Evolutionary conservation across 345 rosid genomes (phyloP).

Genomic region (Hibiscus syriacus): DNA sequence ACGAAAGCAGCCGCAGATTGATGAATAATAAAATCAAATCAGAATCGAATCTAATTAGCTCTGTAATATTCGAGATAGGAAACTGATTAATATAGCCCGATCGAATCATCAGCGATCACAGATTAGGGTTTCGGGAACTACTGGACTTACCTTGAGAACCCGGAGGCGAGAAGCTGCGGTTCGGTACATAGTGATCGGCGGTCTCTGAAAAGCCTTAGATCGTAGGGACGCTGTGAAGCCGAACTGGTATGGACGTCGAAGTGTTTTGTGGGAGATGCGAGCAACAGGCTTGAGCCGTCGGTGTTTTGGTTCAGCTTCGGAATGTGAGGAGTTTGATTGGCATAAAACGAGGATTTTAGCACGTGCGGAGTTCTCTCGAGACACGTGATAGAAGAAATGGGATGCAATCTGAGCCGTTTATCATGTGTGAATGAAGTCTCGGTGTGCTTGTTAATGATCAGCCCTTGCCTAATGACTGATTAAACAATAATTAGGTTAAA

Average conservation of each 20-base stretch:
- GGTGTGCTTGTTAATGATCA: too few relatives aligned
- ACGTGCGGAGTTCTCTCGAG: neutral
- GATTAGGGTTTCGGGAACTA: constrained; percentile 4
- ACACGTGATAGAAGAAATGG: neutral
- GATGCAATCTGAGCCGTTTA: too few relatives aligned
- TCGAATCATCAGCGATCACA: neutral
- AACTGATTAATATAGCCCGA: neutral
- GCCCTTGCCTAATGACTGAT: too few relatives aligned
- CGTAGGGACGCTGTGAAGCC: neutral
- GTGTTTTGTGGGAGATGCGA: neutral
- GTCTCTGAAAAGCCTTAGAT: constrained; percentile 15
- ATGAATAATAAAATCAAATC: neutral
- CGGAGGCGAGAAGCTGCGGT: constrained; percentile 35
- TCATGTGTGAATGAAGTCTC: too few relatives aligned
- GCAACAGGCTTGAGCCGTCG: neutral
- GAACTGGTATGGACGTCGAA: neutral
- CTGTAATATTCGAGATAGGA: neutral
- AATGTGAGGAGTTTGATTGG: neutral
- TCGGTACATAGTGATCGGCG: constrained; percentile 38
- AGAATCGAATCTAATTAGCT: constrained; percentile 1
- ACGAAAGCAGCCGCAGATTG: neutral
- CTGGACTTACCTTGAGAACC: constrained; percentile 38
- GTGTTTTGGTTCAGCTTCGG: neutral
- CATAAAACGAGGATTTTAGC: neutral
- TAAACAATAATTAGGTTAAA: too few relatives aligned